These are phyloP conservation scores for Penicillium herquei DNA, from an alignment of 495 filamentous ascomycete genomes.

Conservation along the genomic window DNA sequence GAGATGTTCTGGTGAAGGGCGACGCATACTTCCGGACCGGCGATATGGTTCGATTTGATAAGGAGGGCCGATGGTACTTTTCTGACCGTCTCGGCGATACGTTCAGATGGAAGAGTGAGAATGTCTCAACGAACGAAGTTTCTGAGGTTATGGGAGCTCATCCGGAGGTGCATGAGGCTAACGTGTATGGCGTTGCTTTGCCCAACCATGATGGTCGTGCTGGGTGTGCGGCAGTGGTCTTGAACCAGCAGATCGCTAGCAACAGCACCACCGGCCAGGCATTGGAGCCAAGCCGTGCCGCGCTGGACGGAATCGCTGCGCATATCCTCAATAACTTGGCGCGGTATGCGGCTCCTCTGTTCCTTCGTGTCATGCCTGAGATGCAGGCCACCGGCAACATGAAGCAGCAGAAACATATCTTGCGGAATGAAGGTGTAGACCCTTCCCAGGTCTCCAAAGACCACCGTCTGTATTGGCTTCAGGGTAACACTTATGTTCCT, in stretches of 20 bases:
- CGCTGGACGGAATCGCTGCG: slow-evolving; percentile 57
- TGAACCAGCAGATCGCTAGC: slow-evolving; percentile 44
- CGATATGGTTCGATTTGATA: slow-evolving; percentile 72
- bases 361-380: slow-evolving; percentile 63
- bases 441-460: slow-evolving; percentile 50
- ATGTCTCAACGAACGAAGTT: slow-evolving; percentile 80
- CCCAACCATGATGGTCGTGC: slow-evolving; percentile 85
- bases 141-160: slow-evolving; percentile 68
- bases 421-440: slow-evolving; percentile 75
- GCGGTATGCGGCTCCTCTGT: slow-evolving; percentile 74
- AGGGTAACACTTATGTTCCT: slow-evolving; percentile 60
- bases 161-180: slow-evolving; percentile 69
- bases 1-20: slow-evolving; percentile 73
- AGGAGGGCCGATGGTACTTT: slow-evolving; percentile 77
- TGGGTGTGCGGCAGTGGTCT: slow-evolving; percentile 72
- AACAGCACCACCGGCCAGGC: slow-evolving; percentile 23
- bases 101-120: slow-evolving; percentile 94
- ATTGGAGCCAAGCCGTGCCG: slow-evolving; percentile 32
- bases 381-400: slow-evolving; percentile 77
- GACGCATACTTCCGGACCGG: slow-evolving; percentile 88
- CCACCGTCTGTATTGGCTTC: slow-evolving; percentile 71
- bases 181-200: slow-evolving; percentile 83
- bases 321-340: slow-evolving; percentile 63
- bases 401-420: slow-evolving; percentile 74
- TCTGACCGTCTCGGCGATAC: slow-evolving; percentile 91